Conservation (phyloP, 441 rosid genomes). For the Pelargonium fulgidum region DNA sequence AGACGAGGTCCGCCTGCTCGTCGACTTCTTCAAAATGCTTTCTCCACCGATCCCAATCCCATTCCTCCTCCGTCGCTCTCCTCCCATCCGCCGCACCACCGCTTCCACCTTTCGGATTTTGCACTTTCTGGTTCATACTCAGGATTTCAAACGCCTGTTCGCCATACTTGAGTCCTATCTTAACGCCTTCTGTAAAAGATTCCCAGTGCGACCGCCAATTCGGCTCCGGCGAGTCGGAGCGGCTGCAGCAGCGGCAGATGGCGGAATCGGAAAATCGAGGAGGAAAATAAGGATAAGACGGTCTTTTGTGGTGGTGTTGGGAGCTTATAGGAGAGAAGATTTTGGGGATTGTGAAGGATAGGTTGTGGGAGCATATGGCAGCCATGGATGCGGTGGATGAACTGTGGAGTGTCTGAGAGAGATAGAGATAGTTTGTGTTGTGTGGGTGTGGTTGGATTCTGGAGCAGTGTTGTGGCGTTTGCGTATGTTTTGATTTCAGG, state of each 20-base stretch:
- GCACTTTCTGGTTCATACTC: no score
- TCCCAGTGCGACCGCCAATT: slow-evolving; percentile 50
- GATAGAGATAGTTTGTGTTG: no score
- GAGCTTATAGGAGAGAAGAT: slow-evolving; percentile 15
- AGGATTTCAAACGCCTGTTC: no score
- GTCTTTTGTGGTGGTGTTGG: slow-evolving; percentile 23
- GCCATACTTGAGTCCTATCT: no score
- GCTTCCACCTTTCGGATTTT: background rate
- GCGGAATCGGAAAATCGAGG: slow-evolving; percentile 31
- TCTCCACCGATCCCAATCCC: slow-evolving; percentile 96
- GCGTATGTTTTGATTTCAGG: no score
- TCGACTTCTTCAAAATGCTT: slow-evolving; percentile 73
- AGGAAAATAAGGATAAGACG: slow-evolving; percentile 33
- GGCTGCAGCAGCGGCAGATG: slow-evolving; percentile 51
- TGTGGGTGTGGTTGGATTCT: no score
- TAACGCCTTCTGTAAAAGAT: slow-evolving; percentile 5
- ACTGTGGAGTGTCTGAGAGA: no score
- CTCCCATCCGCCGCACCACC: background rate
- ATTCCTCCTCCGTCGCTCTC: slow-evolving; percentile 34
- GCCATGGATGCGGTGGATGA: slow-evolving; percentile 28
- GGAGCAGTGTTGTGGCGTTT: no score
- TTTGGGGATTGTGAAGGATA: slow-evolving; percentile 30
- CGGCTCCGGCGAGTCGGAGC: slow-evolving; percentile 24
- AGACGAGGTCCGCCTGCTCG: slow-evolving; percentile 71
- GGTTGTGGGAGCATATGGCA: slow-evolving; percentile 51